Percentiles rank a stretch among this genome's conserved stretches.
Conservation (phyloP, 345 rosid species). For the Aquilaria yunnanensis region DNA sequence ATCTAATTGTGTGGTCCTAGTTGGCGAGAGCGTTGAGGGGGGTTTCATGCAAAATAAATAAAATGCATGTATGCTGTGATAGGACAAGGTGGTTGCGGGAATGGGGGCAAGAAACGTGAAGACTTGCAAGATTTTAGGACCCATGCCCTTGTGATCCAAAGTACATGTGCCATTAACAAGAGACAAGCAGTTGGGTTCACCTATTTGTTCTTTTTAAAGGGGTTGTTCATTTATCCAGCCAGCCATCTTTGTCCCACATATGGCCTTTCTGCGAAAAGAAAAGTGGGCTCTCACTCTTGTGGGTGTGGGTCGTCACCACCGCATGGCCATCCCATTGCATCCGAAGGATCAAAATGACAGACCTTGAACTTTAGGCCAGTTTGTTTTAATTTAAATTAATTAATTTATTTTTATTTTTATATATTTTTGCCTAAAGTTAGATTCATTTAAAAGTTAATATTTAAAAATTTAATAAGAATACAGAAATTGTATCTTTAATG, state of each 20-base stretch:
- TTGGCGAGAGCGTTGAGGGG: no score
- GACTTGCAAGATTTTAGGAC: constrained; percentile 1
- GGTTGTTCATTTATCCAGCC: neutral
- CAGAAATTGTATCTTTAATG: no score
- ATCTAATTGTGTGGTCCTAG: no score
- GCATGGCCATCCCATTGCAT: neutral
- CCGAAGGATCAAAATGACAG: neutral
- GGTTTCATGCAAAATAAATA: no score
- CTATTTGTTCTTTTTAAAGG: neutral
- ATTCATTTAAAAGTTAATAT: no score
- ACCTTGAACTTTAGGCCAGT: neutral
- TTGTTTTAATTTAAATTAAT: neutral
- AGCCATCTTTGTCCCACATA: neutral
- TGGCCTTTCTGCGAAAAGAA: neutral
- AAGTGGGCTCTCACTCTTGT: neutral
- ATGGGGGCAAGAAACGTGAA: no score
- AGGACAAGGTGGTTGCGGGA: no score
- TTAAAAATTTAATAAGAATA: no score
- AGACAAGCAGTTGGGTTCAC: constrained; percentile 9
- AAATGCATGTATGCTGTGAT: no score
- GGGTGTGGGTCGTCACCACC: neutral
- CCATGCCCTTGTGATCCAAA: constrained; percentile 3
- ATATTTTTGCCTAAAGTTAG: no score
- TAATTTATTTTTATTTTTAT: no score
- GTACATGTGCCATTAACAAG: constrained; percentile 11